Evolutionary conservation across 2,329 filamentous ascomycete genomes (phyloP), one percentile per base, ranked within the genome.

Genomic region (Oidium heveae): DNA sequence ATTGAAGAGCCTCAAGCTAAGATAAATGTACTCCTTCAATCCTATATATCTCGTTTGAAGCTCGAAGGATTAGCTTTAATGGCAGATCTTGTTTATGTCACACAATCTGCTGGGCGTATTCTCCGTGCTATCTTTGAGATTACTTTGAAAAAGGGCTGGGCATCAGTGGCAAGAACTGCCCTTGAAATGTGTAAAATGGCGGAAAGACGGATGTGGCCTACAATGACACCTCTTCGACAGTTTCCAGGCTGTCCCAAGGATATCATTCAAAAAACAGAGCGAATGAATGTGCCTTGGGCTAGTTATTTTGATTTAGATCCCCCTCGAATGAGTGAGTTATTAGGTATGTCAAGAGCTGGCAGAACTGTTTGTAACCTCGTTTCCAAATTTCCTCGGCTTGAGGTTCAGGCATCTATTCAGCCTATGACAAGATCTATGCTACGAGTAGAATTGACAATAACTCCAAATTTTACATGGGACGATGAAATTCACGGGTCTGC

Each of bases 121-220:
- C 72, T 98, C 49, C 80, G 91, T 55, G 91, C 91, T 0, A 82
- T 98, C 52, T 98, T 96, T 60, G 93, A 98, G 69, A 96, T 98
- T 55, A 83, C 85, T n/a, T 70, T 98, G 60, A 94, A 89, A 70
- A 95, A 95, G 68, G 89, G 89, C 36, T 98, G 89, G 89, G 80
- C 91, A 0, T 82, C 80, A 16, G 91, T 96, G 3, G 86, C 91
- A 9, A 94, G 91, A 70, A 86, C 84, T 58, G 88, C 91, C 0
- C 72, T 98, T 44, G 86, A 94, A 62, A 75, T 98, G 54, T 98
- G 93, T 71, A 98, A 98, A 71, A 96, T 94, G 86, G 91, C 89
- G 0, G 91, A 98, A 71, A 94, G 94, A 73, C 78, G 93, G 52
- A 98, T 98, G 93, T 98, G 91, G 91, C 88, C 89, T 15, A 96